Evolutionary conservation across 805 yeast species (phyloP).

Genomic region (Schwanniomyces polymorphus): DNA sequence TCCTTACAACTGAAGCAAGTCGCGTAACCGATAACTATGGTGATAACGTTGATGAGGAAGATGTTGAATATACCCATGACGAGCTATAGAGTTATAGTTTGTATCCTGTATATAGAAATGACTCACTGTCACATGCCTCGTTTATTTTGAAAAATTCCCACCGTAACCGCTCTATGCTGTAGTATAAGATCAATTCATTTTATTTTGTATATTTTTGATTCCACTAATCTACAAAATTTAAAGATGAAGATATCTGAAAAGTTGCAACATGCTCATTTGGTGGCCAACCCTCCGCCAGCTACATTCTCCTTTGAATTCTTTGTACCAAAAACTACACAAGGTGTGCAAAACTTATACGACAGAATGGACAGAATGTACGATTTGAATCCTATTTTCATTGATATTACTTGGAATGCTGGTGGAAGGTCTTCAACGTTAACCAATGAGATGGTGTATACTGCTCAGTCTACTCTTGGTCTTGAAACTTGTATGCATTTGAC

Average conservation of each 20-base stretch:
- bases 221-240: neutral
- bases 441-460: conserved; percentile 86
- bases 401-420: conserved; percentile 98
- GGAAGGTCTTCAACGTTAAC: conserved; percentile 83
- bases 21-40: neutral
- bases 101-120: conserved; percentile 1
- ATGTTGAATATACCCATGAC: conserved; percentile 3
- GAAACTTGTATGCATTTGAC: conserved; percentile 99
- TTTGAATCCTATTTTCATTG: conserved; percentile 86
- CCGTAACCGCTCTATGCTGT: neutral
- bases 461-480: conserved; percentile 85
- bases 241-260: conserved; percentile 43
- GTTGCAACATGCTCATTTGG: conserved; percentile 41
- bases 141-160: neutral
- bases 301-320: conserved; percentile 96
- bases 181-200: neutral
- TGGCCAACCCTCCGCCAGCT: conserved; percentile 46
- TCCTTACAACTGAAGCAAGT: neutral
- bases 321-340: conserved; percentile 96
- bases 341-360: conserved; percentile 93
- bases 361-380: conserved; percentile 98
- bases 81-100: conserved; percentile 3
- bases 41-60: conserved; percentile 1
- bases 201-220: neutral
- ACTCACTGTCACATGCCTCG: conserved; percentile 5